phyloP scores from a whole-genome alignment of 805 yeast species.

The Nakazawaea holstii region DNA sequence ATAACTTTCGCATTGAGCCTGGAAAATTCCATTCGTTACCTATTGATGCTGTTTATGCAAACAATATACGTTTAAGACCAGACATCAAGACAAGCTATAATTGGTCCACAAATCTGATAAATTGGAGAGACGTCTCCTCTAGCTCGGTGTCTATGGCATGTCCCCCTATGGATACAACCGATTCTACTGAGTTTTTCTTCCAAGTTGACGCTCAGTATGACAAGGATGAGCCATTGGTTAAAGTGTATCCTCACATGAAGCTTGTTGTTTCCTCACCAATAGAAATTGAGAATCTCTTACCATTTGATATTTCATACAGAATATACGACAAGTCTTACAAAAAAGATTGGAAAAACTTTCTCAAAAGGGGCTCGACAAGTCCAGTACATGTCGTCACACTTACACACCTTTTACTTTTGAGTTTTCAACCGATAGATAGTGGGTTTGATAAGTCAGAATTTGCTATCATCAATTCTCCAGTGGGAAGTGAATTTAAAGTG shows the following conservation, averaged over 20 bases:
- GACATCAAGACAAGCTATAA: conserved; percentile 45
- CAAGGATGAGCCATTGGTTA: conserved; percentile 61
- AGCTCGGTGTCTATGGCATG: conserved; percentile 59
- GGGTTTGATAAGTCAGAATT: conserved; percentile 66
- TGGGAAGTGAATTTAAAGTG: conserved; percentile 45
- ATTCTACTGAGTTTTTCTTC: conserved; percentile 46
- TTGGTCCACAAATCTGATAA: conserved; percentile 62
- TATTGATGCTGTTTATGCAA: conserved; percentile 56
- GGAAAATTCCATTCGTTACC: conserved; percentile 67
- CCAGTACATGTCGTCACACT: conserved; percentile 78
- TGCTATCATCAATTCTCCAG: conserved; percentile 64
- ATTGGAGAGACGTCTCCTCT: conserved; percentile 58
- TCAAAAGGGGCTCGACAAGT: conserved; percentile 61
- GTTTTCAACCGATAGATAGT: conserved; percentile 58
- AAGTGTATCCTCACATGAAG: conserved; percentile 79
- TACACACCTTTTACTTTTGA: conserved; percentile 62
- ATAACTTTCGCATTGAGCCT: conserved; percentile 40
- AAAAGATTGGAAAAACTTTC: conserved; percentile 57
- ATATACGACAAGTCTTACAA: conserved; percentile 70
- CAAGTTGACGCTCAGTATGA: conserved; percentile 68
- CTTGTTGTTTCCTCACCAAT: conserved; percentile 79
- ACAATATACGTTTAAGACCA: conserved; percentile 59
- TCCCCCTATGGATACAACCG: conserved; percentile 31
- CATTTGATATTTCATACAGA: conserved; percentile 71
- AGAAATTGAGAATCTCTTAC: conserved; percentile 77